phyloP scores from a whole-genome alignment of 78 protist species.

The Dictyostelium capitatum region DNA sequence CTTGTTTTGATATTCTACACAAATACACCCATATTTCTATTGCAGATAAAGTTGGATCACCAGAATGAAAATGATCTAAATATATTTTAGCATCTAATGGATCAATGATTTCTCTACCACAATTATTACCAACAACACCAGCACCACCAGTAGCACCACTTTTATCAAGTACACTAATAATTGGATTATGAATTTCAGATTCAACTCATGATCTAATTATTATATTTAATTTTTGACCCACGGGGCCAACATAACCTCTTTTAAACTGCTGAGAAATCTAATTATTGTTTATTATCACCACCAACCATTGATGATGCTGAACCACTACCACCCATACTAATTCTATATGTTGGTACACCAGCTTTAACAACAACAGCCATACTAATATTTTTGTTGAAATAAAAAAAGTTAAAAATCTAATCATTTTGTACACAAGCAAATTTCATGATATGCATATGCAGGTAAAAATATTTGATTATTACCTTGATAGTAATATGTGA shows the following conservation, averaged over 20 bases:
- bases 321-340: slow-evolving; percentile 97
- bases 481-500: no score
- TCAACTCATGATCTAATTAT: slow-evolving; percentile 92
- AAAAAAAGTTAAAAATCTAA: no score
- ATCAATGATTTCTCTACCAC: slow-evolving; percentile 91
- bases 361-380: slow-evolving; percentile 90
- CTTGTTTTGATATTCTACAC: slow-evolving; percentile 93
- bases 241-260: slow-evolving; percentile 96
- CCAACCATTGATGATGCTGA: slow-evolving; percentile 93
- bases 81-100: slow-evolving; percentile 85
- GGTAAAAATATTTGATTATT: no score
- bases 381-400: no score
- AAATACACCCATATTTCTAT: slow-evolving; percentile 95
- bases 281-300: slow-evolving; percentile 83
- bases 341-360: slow-evolving; percentile 97
- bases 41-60: slow-evolving; percentile 86
- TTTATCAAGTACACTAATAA: slow-evolving; percentile 93
- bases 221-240: slow-evolving; percentile 92
- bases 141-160: slow-evolving; percentile 93
- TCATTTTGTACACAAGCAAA: no score
- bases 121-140: slow-evolving; percentile 90
- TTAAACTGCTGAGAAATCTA: slow-evolving; percentile 97
- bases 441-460: no score
- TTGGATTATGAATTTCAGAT: slow-evolving; percentile 87
- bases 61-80: slow-evolving; percentile 54